Evolutionary conservation across 192 early-diverging fungal species (phyloP).

Genomic region (Thamnidium elegans): DNA sequence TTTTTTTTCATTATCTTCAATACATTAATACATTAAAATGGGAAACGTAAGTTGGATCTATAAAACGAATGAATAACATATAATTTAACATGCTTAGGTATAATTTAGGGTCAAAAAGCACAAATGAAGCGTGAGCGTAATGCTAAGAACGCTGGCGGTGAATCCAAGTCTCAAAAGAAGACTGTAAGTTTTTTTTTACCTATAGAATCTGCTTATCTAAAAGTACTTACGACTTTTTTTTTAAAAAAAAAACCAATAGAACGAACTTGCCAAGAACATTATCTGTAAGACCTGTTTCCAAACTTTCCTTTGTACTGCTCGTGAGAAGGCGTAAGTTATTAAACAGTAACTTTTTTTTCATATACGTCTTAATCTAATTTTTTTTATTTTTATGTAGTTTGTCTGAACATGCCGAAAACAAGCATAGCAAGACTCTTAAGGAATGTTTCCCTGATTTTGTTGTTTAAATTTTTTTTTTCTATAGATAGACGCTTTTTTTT

Average conservation of each 20-base stretch:
- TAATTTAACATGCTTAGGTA: not conserved
- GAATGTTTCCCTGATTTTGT: constrained; percentile 69
- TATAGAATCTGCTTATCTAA: too few species aligned
- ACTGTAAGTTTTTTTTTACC: constrained; percentile 39
- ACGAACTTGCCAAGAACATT: constrained; percentile 78
- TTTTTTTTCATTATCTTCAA: not conserved
- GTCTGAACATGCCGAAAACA: constrained; percentile 70
- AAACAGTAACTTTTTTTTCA: not conserved
- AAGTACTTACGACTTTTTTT: not conserved
- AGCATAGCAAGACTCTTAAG: constrained; percentile 68
- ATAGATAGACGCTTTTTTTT: too few species aligned
- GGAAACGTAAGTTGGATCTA: constrained; percentile 9
- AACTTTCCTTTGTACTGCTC: constrained; percentile 79
- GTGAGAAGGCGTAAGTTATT: constrained; percentile 60
- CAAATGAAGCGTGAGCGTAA: constrained; percentile 68
- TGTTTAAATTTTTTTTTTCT: not conserved
- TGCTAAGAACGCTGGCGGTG: constrained; percentile 48
- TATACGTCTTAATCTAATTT: not conserved
- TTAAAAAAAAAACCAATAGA: constrained; percentile 41
- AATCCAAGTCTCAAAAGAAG: constrained; percentile 61
- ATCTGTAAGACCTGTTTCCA: constrained; percentile 75
- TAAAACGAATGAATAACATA: not conserved
- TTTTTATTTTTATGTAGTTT: constrained; percentile 45
- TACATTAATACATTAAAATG: constrained; percentile 2
- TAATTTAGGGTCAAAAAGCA: constrained; percentile 58